Evolutionary conservation across 305 asterid genomes (phyloP).

Genomic region (Fraxinus greggii): DNA sequence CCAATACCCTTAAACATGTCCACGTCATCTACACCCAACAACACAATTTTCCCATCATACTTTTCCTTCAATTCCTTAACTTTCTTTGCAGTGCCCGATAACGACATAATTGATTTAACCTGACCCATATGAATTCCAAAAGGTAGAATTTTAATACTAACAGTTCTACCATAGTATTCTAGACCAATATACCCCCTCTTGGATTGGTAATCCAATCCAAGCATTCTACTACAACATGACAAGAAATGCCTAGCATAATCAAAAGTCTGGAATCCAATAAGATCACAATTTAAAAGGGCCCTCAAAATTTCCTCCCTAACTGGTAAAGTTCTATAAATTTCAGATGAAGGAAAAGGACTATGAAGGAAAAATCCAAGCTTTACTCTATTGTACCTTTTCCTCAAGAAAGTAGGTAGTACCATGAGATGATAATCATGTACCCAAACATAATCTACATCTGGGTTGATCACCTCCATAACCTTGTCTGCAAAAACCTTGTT

Average conservation of each 20-base stretch:
- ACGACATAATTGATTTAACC: constrained; percentile 41
- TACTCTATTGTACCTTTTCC: constrained; percentile 50
- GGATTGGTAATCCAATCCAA: constrained; percentile 72
- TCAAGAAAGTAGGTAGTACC: constrained; percentile 66
- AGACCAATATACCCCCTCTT: constrained; percentile 72
- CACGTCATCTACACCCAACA: constrained; percentile 76
- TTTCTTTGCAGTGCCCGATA: constrained; percentile 37
- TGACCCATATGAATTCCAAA: constrained; percentile 66
- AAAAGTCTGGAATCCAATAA: constrained; percentile 70
- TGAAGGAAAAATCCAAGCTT: constrained; percentile 69
- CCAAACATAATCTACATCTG: constrained; percentile 75
- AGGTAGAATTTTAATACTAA: constrained; percentile 59
- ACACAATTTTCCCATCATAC: constrained; percentile 44
- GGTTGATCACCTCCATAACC: constrained; percentile 66
- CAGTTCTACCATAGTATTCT: constrained; percentile 68
- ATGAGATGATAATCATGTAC: constrained; percentile 73
- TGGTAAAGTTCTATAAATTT: constrained; percentile 64
- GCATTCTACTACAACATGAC: constrained; percentile 76
- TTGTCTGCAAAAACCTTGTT: constrained; percentile 70
- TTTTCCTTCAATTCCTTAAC: constrained; percentile 39
- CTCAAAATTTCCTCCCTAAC: constrained; percentile 73
- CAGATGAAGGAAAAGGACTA: constrained; percentile 63
- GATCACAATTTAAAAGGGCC: constrained; percentile 70
- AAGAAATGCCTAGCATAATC: constrained; percentile 82
- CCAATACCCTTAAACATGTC: constrained; percentile 77